phyloP scores from a whole-genome alignment of 1,284 basidiomycete genomes.

The Xanthoconium separans region DNA sequence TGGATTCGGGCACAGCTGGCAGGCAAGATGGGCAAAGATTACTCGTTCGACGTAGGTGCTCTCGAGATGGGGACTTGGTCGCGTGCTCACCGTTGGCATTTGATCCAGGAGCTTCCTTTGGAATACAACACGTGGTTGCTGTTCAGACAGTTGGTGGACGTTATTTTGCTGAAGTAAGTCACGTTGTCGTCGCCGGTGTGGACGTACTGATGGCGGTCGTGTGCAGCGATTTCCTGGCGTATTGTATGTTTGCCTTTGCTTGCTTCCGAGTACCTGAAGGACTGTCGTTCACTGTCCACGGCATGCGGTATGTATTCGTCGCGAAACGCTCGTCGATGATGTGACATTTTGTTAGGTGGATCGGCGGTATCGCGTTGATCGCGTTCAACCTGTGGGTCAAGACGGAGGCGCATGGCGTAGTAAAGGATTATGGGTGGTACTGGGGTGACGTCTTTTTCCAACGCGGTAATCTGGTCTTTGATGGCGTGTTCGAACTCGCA shows the following conservation, averaged over 20 bases:
- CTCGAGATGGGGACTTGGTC: not conserved
- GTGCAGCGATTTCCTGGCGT: slow-evolving; percentile 87
- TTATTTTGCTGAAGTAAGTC: slow-evolving; percentile 90
- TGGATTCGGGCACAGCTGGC: slow-evolving; percentile 89
- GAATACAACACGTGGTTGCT: slow-evolving; percentile 93
- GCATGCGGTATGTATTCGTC: slow-evolving; percentile 59
- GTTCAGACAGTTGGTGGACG: slow-evolving; percentile 89
- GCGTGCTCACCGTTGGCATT: slow-evolving; percentile 3
- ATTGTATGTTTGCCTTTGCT: slow-evolving; percentile 93
- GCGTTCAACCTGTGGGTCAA: slow-evolving; percentile 99
- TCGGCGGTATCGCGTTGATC: slow-evolving; percentile 82
- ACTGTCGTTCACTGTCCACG: slow-evolving; percentile 72
- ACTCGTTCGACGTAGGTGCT: slow-evolving; percentile 80
- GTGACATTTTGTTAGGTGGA: slow-evolving; percentile 59
- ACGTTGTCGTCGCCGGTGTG: not conserved
- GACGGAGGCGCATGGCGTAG: slow-evolving; percentile 94
- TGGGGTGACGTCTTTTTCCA: slow-evolving; percentile 99
- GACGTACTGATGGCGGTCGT: not conserved
- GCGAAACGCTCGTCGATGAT: not conserved
- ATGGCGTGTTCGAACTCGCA: slow-evolving; percentile 94
- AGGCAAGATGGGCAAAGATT: slow-evolving; percentile 94
- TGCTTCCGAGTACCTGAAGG: slow-evolving; percentile 83
- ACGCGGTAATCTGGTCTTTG: slow-evolving; percentile 88
- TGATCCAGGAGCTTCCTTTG: slow-evolving; percentile 63
- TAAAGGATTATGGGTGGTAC: slow-evolving; percentile 94